phyloP scores from a whole-genome alignment of 106 monocot genomes.

The Allium cepa region DNA sequence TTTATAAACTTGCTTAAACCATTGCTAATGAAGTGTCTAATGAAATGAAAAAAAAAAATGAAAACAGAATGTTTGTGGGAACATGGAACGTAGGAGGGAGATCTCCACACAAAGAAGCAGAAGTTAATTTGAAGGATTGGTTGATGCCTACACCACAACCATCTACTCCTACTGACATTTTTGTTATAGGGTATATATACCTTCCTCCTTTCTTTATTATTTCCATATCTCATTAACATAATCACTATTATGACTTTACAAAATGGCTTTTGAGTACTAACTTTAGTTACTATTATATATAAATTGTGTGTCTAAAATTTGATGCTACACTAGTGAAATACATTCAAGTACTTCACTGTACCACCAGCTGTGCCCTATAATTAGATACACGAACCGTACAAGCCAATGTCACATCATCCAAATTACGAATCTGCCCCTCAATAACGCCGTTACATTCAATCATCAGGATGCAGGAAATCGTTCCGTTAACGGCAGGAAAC shows the following conservation, averaged over 20 bases:
- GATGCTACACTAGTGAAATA: background rate
- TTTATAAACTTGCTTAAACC: background rate
- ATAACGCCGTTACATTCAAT: background rate
- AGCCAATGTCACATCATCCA: background rate
- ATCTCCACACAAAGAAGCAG: constrained; percentile 34
- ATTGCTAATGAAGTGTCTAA: background rate
- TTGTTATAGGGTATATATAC: constrained; percentile 4
- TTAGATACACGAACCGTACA: background rate
- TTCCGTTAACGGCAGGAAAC: constrained; percentile 72
- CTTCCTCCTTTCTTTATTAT: background rate
- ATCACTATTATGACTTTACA: background rate
- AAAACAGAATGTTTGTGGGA: constrained; percentile 73
- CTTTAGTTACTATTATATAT: background rate
- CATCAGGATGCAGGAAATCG: constrained; percentile 73
- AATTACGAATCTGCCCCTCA: background rate
- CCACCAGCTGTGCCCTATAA: background rate
- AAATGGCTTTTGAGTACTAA: background rate
- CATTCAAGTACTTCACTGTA: background rate
- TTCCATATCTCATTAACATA: background rate
- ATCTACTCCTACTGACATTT: constrained; percentile 1
- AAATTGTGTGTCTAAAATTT: background rate
- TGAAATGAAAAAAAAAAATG: background rate
- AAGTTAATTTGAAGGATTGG: constrained; percentile 30
- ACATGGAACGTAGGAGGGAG: constrained; percentile 93
- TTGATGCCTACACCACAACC: constrained; percentile 15